Base-by-base conservation (phyloP, 352 stramenopile genomes). In the Globisporangium paroecandrum region DNA sequence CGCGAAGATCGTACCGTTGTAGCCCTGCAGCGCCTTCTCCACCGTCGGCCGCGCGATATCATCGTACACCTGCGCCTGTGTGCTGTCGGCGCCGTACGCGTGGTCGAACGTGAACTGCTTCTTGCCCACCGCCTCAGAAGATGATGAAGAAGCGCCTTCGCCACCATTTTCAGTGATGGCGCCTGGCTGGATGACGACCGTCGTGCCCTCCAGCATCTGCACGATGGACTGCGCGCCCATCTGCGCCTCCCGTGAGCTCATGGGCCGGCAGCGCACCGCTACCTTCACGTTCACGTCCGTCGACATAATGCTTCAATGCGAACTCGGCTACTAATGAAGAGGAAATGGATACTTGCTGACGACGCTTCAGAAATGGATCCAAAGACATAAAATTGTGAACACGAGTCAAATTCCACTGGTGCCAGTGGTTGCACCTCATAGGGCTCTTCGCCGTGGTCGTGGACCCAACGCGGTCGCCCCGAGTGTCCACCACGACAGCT, bases 241-340 rank as follows among this genome's bases (percentile, higher is more conserved):
- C 60, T 84, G 75, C 64, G 77, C 77, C 82, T 98, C 92, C 13
- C 84, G 85, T 36, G 79, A 72, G 65, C 80, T 96, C 76, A 98
- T 91, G 10, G 91, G 91, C 7, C 91, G 82, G 58, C 84, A 94
- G 58, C 91, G 86, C 76, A 98, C 89, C 10, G 90, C 91, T 63
- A 98, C 91, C 54, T 93, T 90, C 36, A 98, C 89, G 68, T 97
- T 97, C 49, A 91, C 85, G 34, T 93, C 85, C 47, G 81, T 93
- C 66, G 84, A 82, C 77, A 84, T 86, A 1, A n/a, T 20, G 5
- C 15, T n/a, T 20, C 41, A 49, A 47, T 47, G 12, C 38, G 38
- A 47, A 8, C 38, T 7, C 5, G 9, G 10, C 12, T 12, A 12
- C 12, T 13, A 15, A 43, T 43, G 36, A 15, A 43, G 12, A 10